Conservation (phyloP, 202 grass and related monocot genomes). For the Carex arenaria region DNA sequence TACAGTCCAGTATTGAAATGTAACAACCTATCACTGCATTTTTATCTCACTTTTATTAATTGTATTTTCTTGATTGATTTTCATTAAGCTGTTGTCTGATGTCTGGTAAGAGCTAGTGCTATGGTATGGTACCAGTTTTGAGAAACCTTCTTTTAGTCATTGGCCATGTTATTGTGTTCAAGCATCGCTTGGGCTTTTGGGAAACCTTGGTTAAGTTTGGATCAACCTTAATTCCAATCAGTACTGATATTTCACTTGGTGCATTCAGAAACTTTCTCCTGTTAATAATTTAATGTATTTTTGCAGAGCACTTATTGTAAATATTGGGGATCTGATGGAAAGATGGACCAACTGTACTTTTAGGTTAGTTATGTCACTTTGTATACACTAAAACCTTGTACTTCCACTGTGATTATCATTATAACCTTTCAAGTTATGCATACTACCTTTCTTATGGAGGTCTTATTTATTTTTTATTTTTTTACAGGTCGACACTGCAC, state of each 20-base stretch:
- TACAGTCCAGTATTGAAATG: neutral
- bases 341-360: constrained; percentile 88
- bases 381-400: neutral
- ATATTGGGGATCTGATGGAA: constrained; percentile 89
- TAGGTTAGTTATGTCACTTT: constrained; percentile 41
- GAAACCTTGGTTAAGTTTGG: neutral
- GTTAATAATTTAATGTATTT: constrained; percentile 9
- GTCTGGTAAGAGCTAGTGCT: neutral
- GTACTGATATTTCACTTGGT: neutral
- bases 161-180: neutral
- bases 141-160: neutral
- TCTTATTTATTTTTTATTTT: constrained; percentile 4
- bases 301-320: constrained; percentile 66
- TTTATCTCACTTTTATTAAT: neutral
- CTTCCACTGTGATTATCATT: neutral
- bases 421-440: neutral
- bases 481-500: constrained; percentile 75
- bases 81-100: neutral
- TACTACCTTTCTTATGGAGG: neutral
- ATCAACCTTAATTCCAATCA: neutral
- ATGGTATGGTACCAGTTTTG: neutral
- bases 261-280: neutral
- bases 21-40: neutral
- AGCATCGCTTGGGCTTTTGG: neutral
- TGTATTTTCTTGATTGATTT: neutral